A percentile compares a stretch with the other conserved stretches of the same genome.
phyloP scores from a whole-genome alignment of 257 asterid species.

The Solanum bulbocastanum region DNA sequence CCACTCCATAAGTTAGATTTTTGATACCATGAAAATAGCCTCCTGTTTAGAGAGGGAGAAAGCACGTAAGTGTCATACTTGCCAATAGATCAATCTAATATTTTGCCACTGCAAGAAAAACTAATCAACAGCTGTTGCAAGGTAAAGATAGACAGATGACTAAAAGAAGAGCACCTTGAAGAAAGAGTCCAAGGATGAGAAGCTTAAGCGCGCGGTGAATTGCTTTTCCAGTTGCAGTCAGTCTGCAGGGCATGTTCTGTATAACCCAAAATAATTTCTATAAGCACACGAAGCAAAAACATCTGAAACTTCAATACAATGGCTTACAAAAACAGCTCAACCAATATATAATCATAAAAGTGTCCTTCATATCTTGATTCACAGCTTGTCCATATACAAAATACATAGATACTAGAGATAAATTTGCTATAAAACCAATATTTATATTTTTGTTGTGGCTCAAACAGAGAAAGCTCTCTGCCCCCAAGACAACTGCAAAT shows the following conservation, averaged over 20 bases:
- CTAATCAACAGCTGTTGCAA: neutral
- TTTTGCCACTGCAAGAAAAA: neutral
- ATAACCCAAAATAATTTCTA: neutral
- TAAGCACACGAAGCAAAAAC: neutral
- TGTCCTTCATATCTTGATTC: neutral
- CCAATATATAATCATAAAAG: neutral
- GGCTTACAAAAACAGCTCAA: neutral
- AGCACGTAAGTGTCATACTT: neutral
- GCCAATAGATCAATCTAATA: neutral
- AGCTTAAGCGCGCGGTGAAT: slow-evolving; percentile 34
- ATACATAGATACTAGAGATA: neutral
- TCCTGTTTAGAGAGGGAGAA: slow-evolving; percentile 23
- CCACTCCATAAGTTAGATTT: slow-evolving; percentile 54
- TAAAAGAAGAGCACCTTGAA: slow-evolving; percentile 40
- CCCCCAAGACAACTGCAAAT: neutral
- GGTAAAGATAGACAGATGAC: neutral
- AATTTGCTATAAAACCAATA: neutral
- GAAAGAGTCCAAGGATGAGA: slow-evolving; percentile 45
- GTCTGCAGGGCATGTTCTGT: slow-evolving; percentile 39
- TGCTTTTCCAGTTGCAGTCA: slow-evolving; percentile 44
- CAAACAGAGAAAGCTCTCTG: neutral
- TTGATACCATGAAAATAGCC: slow-evolving; percentile 51
- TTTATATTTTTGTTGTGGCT: neutral
- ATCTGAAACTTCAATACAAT: neutral
- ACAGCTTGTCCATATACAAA: neutral